Evolutionary conservation across 345 rosid species (phyloP).

Genomic region (Dipteronia dyeriana): DNA sequence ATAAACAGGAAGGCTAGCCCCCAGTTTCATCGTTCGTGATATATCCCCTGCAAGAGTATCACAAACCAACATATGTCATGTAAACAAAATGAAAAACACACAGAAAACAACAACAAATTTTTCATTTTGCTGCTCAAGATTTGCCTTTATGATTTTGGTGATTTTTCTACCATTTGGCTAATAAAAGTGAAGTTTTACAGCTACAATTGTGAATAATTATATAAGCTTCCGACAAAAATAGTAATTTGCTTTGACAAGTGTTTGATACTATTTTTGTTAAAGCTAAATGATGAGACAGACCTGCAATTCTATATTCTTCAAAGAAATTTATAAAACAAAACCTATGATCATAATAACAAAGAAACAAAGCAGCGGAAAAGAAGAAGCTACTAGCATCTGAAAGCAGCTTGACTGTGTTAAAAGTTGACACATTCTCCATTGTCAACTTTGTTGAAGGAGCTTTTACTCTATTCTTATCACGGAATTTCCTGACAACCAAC

Average conservation of each 20-base stretch:
- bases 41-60: constrained; percentile 44
- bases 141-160: no score
- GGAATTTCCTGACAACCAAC: constrained; percentile 30
- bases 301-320: background rate
- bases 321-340: background rate
- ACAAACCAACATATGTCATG: background rate
- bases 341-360: background rate
- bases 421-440: constrained; percentile 32
- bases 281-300: background rate
- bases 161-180: no score
- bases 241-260: no score
- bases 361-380: background rate
- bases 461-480: constrained; percentile 10
- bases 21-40: constrained; percentile 70
- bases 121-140: no score
- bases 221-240: no score
- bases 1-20: constrained; percentile 53
- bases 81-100: background rate
- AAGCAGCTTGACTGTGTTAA: constrained; percentile 50
- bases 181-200: no score
- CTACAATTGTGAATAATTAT: no score
- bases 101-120: no score
- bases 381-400: constrained; percentile 63
- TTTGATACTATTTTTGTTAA: no score
- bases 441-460: constrained; percentile 31